These are phyloP conservation scores for Phialophora chinensis DNA, from an alignment of 2,329 filamentous ascomycete genomes.

Conservation along the genomic window DNA sequence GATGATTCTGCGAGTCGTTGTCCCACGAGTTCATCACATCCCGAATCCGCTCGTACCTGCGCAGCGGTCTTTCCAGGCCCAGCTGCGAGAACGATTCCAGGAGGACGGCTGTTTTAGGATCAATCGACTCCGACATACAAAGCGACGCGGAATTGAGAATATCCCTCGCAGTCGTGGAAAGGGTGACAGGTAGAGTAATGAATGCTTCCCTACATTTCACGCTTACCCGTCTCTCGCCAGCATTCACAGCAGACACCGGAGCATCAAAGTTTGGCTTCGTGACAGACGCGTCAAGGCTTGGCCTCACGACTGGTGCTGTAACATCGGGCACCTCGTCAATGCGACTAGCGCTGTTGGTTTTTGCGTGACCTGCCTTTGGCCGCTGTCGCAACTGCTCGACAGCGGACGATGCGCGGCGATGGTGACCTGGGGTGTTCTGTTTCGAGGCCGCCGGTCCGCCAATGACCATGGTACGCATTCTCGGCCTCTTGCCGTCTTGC, in stretches of 20 bases:
- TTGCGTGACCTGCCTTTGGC: conserved; percentile 11
- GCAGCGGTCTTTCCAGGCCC: conserved; percentile 79
- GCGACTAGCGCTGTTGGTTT: conserved; percentile 15
- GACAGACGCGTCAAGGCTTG: conserved; percentile 63
- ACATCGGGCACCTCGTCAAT: conserved; percentile 16
- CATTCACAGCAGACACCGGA: conserved; percentile 79
- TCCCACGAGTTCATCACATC: conserved; percentile 96
- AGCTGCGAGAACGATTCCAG: conserved; percentile 77
- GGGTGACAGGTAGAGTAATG: conserved; percentile 73
- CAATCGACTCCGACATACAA: conserved; percentile 67
- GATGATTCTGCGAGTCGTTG: conserved; percentile 73
- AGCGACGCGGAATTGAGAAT: conserved; percentile 72
- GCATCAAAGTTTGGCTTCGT: conserved; percentile 63
- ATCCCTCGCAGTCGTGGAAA: conserved; percentile 75
- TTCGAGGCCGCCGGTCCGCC: conserved; percentile 14
- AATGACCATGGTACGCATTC: conserved; percentile 28
- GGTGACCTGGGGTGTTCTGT: conserved; percentile 15
- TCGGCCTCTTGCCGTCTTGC: conserved; percentile 14
- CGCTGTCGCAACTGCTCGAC: conserved; percentile 10
- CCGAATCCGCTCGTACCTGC: conserved; percentile 83
- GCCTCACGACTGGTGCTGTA: conserved; percentile 12
- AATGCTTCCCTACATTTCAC: conserved; percentile 74
- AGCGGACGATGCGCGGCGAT: conserved; percentile 17
- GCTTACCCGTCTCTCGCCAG: conserved; percentile 74
- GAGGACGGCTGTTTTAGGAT: conserved; percentile 70